Evolutionary conservation across 2,329 filamentous ascomycete species (phyloP).

Genomic region (Pseudovirgaria hyperparasitica): DNA sequence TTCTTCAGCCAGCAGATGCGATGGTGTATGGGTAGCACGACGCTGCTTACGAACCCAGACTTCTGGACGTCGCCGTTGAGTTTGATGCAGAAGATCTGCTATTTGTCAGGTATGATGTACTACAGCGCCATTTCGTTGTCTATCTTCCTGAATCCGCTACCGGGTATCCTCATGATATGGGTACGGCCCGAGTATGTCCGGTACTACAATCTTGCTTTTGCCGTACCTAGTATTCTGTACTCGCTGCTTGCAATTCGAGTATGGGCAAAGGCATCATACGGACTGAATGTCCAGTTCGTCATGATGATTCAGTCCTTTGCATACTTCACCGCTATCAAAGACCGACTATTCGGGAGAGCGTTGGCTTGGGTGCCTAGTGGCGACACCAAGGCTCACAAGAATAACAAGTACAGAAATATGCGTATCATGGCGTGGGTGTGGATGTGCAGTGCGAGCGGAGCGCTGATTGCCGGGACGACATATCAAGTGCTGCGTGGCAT

Average conservation of each 20-base stretch:
- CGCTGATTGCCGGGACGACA: constrained; percentile 21
- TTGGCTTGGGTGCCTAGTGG: constrained; percentile 29
- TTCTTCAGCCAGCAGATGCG: constrained; percentile 34
- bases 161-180: constrained; percentile 28
- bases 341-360: constrained; percentile 27
- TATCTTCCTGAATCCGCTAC: constrained; percentile 29
- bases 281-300: constrained; percentile 30
- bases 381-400: constrained; percentile 28
- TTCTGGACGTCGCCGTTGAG: constrained; percentile 28
- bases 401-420: constrained; percentile 33
- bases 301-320: constrained; percentile 30
- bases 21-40: constrained; percentile 22
- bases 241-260: constrained; percentile 25
- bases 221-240: constrained; percentile 28
- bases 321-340: constrained; percentile 31
- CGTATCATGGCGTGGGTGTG: constrained; percentile 27
- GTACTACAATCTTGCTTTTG: constrained; percentile 33
- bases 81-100: constrained; percentile 30
- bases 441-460: constrained; percentile 20
- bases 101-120: constrained; percentile 29
- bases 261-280: constrained; percentile 29
- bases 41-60: constrained; percentile 16
- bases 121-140: constrained; percentile 28
- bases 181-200: constrained; percentile 28
- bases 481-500: constrained; percentile 22